Evolutionary conservation across 192 early-diverging fungal species (phyloP), one percentile per base, ranked within the genome.

Genomic region (Hyaloraphidium curvatum): DNA sequence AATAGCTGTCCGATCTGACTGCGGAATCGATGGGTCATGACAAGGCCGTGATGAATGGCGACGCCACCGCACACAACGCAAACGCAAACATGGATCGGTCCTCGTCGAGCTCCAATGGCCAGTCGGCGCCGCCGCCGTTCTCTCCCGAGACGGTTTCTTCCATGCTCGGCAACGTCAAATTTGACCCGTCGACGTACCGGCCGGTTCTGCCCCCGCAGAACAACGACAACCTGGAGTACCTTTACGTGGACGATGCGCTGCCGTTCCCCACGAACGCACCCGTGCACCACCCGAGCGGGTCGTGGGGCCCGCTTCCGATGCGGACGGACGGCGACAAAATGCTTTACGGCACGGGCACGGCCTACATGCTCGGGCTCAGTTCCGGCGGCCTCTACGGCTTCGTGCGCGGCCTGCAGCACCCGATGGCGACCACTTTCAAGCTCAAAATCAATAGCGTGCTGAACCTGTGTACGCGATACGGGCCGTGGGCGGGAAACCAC

Each of bases 241-340:
- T 48, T 25, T 48, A 48, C 19, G 43, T 48, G 14, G 43, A 48
- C 43, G 43, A 48, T 14, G 43, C 17, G 14, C 7, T 48, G 5
- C 43, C 43, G 43, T 14, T 22, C 5, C 43, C 43, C 17, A n/a
- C n/a, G n/a, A n/a, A n/a, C n/a, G n/a, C n/a, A n/a, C n/a, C n/a
- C n/a, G n/a, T n/a, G n/a, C 14, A 19, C 17, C 43, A 48, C 25
- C 14, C 14, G 17, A 55, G 57, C 3, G 75, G 75, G 1, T 60
- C 59, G 5, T 69, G 74, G 54, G 70, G 69, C 13, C 72, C 72
- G 14, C 40, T 77, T 35, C 75, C 75, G 9, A 77, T 77, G 75
- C 50, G 75, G 30, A 76, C 69, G 5, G 55, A 57, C 43, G 66
- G 52, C 39, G 71, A 77, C 56, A 73, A 74, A 35, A 52, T 74